These are phyloP conservation scores for Corinectria fuckeliana DNA, from an alignment of 2,329 filamentous ascomycete genomes.

Conservation along the genomic window DNA sequence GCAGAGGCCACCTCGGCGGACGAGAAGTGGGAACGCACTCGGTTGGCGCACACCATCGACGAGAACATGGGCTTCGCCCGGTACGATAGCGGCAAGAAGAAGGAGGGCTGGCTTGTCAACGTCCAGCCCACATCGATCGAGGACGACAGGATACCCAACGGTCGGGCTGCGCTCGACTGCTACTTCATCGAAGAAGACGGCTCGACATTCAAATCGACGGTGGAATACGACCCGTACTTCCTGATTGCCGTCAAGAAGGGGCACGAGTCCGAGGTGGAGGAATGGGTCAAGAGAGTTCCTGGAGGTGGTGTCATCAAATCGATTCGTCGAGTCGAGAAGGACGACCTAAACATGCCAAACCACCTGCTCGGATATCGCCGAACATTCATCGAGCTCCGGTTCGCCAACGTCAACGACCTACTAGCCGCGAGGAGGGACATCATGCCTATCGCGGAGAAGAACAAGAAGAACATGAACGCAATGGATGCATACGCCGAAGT, in stretches of 20 bases:
- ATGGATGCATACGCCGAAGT: slow-evolving; percentile 99
- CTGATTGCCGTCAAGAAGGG: slow-evolving; percentile 88
- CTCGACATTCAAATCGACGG: slow-evolving; percentile 90
- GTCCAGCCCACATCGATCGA: slow-evolving; percentile 89
- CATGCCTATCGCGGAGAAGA: slow-evolving; percentile 92
- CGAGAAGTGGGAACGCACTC: slow-evolving; percentile 87
- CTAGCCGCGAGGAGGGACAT: slow-evolving; percentile 84
- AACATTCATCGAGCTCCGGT: slow-evolving; percentile 85
- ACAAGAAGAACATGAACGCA: slow-evolving; percentile 93
- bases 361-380: slow-evolving; percentile 90
- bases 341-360: slow-evolving; percentile 94
- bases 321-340: slow-evolving; percentile 81
- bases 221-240: slow-evolving; percentile 98
- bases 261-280: slow-evolving; percentile 90
- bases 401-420: slow-evolving; percentile 86
- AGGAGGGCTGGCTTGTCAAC: slow-evolving; percentile 92
- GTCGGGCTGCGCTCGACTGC: slow-evolving; percentile 90
- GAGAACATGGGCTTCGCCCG: slow-evolving; percentile 93
- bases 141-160: slow-evolving; percentile 82
- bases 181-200: slow-evolving; percentile 95
- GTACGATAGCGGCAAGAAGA: slow-evolving; percentile 84
- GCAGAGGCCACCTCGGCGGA: slow-evolving; percentile 89
- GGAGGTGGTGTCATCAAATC: slow-evolving; percentile 83
- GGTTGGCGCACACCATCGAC: slow-evolving; percentile 87
- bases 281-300: slow-evolving; percentile 83